Evolutionary conservation across 345 rosid genomes (phyloP).

Genomic region (Eutrema yunnanense): DNA sequence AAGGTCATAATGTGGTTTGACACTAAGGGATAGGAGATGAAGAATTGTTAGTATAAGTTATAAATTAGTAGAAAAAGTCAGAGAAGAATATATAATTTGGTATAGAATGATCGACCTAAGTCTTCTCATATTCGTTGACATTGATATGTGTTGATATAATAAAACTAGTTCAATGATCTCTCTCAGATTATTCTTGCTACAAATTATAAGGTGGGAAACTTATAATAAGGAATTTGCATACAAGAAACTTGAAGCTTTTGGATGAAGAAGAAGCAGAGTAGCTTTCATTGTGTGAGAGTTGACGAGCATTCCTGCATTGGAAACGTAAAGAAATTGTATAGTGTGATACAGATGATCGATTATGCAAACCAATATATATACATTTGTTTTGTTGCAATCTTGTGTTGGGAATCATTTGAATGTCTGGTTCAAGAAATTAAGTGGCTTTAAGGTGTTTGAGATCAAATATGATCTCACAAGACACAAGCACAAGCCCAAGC

Average conservation of each 20-base stretch:
- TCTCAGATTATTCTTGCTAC: background rate
- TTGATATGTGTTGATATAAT: background rate
- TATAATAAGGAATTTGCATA: background rate
- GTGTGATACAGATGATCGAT: too few relatives aligned
- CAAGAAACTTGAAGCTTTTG: background rate
- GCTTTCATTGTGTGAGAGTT: background rate
- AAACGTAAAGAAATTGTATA: too few relatives aligned
- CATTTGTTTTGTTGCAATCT: too few relatives aligned
- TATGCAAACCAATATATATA: too few relatives aligned
- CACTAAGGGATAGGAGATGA: background rate
- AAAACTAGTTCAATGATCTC: background rate
- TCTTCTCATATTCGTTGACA: background rate
- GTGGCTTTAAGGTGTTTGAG: too few relatives aligned
- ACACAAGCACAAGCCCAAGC: too few relatives aligned
- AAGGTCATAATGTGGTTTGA: conserved; percentile 14
- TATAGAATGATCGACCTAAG: background rate
- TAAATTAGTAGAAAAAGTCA: background rate
- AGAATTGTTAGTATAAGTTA: background rate
- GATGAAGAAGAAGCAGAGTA: background rate
- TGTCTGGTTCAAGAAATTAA: too few relatives aligned
- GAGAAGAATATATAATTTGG: background rate
- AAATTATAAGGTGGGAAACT: background rate
- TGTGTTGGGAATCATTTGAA: too few relatives aligned
- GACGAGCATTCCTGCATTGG: background rate
- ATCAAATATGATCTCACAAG: too few relatives aligned